A percentile compares a stretch with the other conserved stretches of the same genome.
Conservation (phyloP, 2,329 filamentous ascomycete genomes). For the Ilyonectria mors-panacis region DNA sequence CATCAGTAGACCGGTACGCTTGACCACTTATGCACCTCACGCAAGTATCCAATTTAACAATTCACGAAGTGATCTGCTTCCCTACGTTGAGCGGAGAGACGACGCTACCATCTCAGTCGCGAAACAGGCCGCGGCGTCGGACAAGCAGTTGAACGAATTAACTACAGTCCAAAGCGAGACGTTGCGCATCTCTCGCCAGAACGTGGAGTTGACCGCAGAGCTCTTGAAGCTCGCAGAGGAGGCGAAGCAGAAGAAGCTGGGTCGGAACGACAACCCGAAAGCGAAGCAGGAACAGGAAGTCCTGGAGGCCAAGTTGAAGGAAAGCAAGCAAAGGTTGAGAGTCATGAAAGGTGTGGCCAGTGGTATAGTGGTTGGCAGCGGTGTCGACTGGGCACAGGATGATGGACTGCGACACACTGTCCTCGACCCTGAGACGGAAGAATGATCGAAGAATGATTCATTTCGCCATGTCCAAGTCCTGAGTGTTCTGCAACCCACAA, state of each 20-base stretch:
- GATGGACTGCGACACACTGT: slow-evolving; percentile 78
- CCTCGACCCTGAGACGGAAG: slow-evolving; percentile 73
- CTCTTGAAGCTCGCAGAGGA: slow-evolving; percentile 75
- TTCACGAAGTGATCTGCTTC: slow-evolving; percentile 72
- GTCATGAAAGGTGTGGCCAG: slow-evolving; percentile 85
- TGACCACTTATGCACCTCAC: background rate
- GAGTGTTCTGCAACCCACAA: background rate
- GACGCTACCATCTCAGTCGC: slow-evolving; percentile 75
- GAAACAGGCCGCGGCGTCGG: slow-evolving; percentile 68
- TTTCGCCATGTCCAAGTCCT: slow-evolving; percentile 10
- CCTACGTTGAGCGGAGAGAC: slow-evolving; percentile 78
- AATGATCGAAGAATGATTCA: slow-evolving; percentile 40
- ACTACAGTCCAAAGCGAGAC: slow-evolving; percentile 72
- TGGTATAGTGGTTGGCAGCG: slow-evolving; percentile 84
- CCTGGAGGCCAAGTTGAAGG: slow-evolving; percentile 72
- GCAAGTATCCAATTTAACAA: slow-evolving; percentile 24
- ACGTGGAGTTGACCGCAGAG: slow-evolving; percentile 73
- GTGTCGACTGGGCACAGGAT: slow-evolving; percentile 84
- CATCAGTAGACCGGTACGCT: slow-evolving; percentile 77
- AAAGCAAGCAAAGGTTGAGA: slow-evolving; percentile 77
- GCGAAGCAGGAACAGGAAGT: slow-evolving; percentile 69
- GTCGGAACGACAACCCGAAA: slow-evolving; percentile 67
- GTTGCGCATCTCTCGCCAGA: slow-evolving; percentile 69
- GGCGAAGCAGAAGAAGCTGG: slow-evolving; percentile 65
- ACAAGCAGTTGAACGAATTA: slow-evolving; percentile 66